Evolutionary conservation across 2,329 filamentous ascomycete species (phyloP).

Genomic region (Didymella exigua): DNA sequence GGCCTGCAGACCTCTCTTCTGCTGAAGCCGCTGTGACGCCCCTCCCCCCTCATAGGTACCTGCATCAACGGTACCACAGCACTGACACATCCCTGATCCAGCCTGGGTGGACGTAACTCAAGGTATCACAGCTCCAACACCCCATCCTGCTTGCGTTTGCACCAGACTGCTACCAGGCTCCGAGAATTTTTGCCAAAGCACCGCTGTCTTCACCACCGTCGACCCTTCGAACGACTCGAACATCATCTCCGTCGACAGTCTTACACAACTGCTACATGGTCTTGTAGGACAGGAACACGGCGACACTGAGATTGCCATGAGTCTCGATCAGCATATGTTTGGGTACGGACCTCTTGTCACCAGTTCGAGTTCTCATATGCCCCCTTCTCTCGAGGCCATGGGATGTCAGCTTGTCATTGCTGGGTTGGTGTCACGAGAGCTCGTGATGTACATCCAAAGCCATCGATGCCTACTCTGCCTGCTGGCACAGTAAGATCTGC

Average conservation of each 20-base stretch:
- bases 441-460: constrained; percentile 14
- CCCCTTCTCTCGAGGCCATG: not conserved
- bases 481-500: constrained; percentile 21
- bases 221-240: constrained; percentile 24
- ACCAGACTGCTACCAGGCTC: constrained; percentile 24
- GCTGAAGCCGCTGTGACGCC: constrained; percentile 32
- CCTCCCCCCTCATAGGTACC: constrained; percentile 32
- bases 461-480: constrained; percentile 34
- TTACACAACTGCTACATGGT: constrained; percentile 39
- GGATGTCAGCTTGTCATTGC: not conserved
- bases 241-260: constrained; percentile 23
- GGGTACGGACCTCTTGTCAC: constrained; percentile 43
- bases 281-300: constrained; percentile 30
- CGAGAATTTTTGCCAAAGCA: constrained; percentile 29
- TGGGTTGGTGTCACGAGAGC: constrained; percentile 20
- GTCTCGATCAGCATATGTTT: constrained; percentile 50
- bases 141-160: constrained; percentile 30
- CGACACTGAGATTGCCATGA: constrained; percentile 48
- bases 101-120: constrained; percentile 31
- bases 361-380: constrained; percentile 18
- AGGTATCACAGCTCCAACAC: constrained; percentile 38
- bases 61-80: constrained; percentile 43
- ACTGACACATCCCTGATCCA: constrained; percentile 32
- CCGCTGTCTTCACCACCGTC: constrained; percentile 26
- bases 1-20: constrained; percentile 26